Base-by-base conservation (phyloP, 2,329 filamentous ascomycete species). In the Diaporthe vaccinii region DNA sequence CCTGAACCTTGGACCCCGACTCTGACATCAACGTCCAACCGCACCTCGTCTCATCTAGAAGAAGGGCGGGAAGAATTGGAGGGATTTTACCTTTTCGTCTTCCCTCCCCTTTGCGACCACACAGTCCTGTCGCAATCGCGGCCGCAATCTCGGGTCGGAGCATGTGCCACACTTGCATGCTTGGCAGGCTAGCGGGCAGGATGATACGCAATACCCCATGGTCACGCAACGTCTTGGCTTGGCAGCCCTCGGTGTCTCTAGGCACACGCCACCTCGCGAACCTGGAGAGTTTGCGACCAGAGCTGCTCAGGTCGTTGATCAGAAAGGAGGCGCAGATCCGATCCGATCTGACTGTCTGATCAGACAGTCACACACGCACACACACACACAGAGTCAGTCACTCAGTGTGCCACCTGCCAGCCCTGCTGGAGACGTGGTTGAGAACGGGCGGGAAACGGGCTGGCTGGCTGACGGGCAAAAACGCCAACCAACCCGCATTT, bases 301-400 rank as follows among this genome's bases (percentile, higher is more conserved):
- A 10, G 15, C 17, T 49, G 44, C 28, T 17, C 6, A 15, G 25
- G 25, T 44, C 41, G 17, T n/a, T 36, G 44, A 7, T 51, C 28
- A 51, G 28, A 34, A 49, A 49, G 61, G 61, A 67, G 61, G 61
- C 61, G 61, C 61, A 67, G 61, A 51, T 67, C 61, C 61, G 44
- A 67, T 67, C 44, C 9, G 39, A 46, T 46, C 41, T 31, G 59
- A 65, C n/a, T 49, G 7, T 22, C 44, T 22, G 49, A 25, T 25
- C 36, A 25, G 58, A 20, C 53, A n/a, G 49, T 25, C 49, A 53
- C 9, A 2, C 34, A 34, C 49, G 34, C 9, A 0, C 49, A 57
- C 51, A 28, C n/a, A 15, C 3, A 25, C 31, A 58, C 17, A 36
- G 31, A 61, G 57, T 39, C 20, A 20, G 12, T 9, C 17, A 39